Evolutionary conservation across 768 basidiomycete species (phyloP), one percentile per base, ranked within the genome.

Genomic region (Porphyrellus cyaneotinctus): DNA sequence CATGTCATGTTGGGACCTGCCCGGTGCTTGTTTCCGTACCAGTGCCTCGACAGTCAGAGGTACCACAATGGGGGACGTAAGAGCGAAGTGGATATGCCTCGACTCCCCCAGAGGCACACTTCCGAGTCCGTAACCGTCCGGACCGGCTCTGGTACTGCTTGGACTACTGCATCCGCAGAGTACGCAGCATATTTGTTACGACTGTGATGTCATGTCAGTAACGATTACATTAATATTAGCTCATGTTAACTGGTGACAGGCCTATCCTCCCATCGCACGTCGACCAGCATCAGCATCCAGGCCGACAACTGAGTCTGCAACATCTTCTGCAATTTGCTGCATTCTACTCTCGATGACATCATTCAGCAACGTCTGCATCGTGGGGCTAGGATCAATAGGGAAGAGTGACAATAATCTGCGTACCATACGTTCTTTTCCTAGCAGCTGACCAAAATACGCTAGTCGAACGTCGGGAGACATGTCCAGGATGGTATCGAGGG

Each of bases 361-460:
- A 49, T 76, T 77, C 56, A 77, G 67, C 23, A 54, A 51, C 20
- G 49, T 52, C 75, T 76, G 56, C 26, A 49, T 47, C 47, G 47
- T 41, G 46, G 43, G 18, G 50, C 47, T 59, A 47, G 47, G 37
- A 46, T 57, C 33, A 15, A 52, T 32, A 23, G 28, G 35, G 38
- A 54, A 17, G 39, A 51, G 30, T 38, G 47, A 43, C 11, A 24
- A 45, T 36, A 18, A 44, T 47, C 45, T 14, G 71, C 83, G 58
- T 63, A 87, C 87, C 41, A 87, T 69, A 17, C 79, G 67, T 28
- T 78, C 74, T 22, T 57, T 44, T 4, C 83, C 84, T 36, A 88
- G 63, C 8, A 80, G 68, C 1, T 53, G 57, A 1, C 74, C 76
- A 64, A 81, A 83, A 31, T 68, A 63, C 14, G 72, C 65, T 11